Evolutionary conservation across 768 basidiomycete genomes (phyloP).

Genomic region (Xanthoconium stramineum): DNA sequence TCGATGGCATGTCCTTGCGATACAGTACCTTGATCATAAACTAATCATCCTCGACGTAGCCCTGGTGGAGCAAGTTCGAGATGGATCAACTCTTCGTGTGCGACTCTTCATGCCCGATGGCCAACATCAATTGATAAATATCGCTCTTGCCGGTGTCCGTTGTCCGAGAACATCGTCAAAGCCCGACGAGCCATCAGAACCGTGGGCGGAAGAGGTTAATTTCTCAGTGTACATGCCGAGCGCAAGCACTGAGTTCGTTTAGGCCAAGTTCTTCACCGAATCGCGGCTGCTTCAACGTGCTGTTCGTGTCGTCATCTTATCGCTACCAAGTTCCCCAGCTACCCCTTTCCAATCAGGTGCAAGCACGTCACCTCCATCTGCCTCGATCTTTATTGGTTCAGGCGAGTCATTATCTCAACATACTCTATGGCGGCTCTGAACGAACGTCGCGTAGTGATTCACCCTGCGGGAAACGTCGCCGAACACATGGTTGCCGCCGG

Average conservation of each 20-base stretch:
- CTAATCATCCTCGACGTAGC: conserved; percentile 42
- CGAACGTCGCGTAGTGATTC: conserved; percentile 50
- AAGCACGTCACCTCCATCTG: conserved; percentile 55
- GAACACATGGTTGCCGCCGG: conserved; percentile 83
- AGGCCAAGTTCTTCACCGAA: conserved; percentile 96
- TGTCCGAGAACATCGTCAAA: conserved; percentile 67
- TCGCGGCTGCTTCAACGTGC: conserved; percentile 76
- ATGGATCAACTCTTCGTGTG: conserved; percentile 86
- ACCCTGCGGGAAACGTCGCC: conserved; percentile 93
- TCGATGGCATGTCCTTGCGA: conserved; percentile 62
- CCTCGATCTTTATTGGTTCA: conserved; percentile 87
- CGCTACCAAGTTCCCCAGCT: conserved; percentile 73
- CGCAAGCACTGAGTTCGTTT: conserved; percentile 4
- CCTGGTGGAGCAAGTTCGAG: conserved; percentile 90
- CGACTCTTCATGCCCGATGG: conserved; percentile 86
- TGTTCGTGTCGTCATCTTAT: conserved; percentile 75
- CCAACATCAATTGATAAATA: conserved; percentile 87
- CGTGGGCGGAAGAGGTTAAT: conserved; percentile 85
- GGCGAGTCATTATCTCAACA: conserved; percentile 38
- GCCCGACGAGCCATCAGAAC: conserved; percentile 76
- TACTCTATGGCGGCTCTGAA: background rate
- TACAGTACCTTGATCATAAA: background rate
- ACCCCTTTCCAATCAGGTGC: conserved; percentile 73
- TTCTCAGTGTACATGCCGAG: background rate
- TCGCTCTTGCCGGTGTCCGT: conserved; percentile 80